phyloP scores from a whole-genome alignment of 1,139 yeast species.

The Spencermartinsiella ligniputridi region DNA sequence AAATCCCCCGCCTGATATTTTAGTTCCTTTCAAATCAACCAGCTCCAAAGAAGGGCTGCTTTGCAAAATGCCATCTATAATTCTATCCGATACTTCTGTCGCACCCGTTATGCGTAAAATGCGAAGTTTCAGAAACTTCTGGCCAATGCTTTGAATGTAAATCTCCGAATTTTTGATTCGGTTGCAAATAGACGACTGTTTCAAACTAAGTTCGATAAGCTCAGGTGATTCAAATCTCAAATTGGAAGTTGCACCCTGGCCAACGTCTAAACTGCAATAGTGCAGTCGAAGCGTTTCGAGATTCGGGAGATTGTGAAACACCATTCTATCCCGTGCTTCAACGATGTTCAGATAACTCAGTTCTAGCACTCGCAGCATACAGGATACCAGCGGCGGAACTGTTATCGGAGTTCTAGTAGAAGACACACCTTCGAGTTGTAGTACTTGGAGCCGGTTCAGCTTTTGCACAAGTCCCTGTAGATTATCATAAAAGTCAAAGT shows the following conservation, averaged over 20 bases:
- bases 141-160: background rate
- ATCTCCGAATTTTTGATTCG: background rate
- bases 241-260: background rate
- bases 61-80: background rate
- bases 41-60: background rate
- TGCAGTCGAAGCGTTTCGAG: background rate
- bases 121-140: background rate
- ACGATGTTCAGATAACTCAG: background rate
- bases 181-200: background rate
- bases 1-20: background rate
- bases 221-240: background rate
- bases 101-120: background rate
- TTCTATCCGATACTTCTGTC: background rate
- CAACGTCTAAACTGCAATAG: background rate
- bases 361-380: background rate
- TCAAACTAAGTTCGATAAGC: background rate
- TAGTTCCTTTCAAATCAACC: background rate
- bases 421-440: background rate
- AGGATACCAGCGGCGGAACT: background rate
- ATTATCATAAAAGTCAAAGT: background rate
- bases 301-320: background rate
- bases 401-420: background rate
- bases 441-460: background rate
- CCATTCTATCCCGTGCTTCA: background rate
- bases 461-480: background rate